Conservation (phyloP, 1,284 basidiomycete genomes). For the Tilletiaria anomala region DNA sequence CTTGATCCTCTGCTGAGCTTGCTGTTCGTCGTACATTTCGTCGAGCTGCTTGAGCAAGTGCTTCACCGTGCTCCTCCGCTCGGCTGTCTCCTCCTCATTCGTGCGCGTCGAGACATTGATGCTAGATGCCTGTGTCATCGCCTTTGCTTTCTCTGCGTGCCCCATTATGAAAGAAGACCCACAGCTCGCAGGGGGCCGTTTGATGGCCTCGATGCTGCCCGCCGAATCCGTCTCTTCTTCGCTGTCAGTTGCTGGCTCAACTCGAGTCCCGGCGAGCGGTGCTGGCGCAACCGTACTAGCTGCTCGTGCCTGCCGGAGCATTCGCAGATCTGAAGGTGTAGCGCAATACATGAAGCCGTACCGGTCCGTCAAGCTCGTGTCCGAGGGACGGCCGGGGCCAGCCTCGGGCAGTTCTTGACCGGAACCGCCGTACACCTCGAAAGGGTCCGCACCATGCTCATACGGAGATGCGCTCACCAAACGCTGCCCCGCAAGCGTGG, state of each 20-base stretch:
- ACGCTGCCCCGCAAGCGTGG: neutral
- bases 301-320: constrained; percentile 58
- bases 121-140: neutral
- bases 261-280: constrained; percentile 69
- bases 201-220: constrained; percentile 3
- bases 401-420: constrained; percentile 14
- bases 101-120: neutral
- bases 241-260: constrained; percentile 44
- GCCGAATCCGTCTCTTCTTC: neutral
- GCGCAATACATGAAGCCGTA: constrained; percentile 85
- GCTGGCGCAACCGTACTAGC: constrained; percentile 63
- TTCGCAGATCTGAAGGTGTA: constrained; percentile 60
- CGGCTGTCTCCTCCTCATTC: neutral
- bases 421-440: constrained; percentile 39
- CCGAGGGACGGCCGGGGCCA: constrained; percentile 34
- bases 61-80: constrained; percentile 48
- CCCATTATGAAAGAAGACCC: neutral
- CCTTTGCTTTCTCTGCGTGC: neutral
- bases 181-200: constrained; percentile 14
- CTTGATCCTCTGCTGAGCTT: constrained; percentile 59
- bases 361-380: constrained; percentile 65
- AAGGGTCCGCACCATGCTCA: constrained; percentile 2
- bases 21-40: constrained; percentile 69
- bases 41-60: constrained; percentile 64
- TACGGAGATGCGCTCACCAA: neutral